phyloP scores from a whole-genome alignment of 2,329 filamentous ascomycete genomes.

The Cladophialophora chaetospira region DNA sequence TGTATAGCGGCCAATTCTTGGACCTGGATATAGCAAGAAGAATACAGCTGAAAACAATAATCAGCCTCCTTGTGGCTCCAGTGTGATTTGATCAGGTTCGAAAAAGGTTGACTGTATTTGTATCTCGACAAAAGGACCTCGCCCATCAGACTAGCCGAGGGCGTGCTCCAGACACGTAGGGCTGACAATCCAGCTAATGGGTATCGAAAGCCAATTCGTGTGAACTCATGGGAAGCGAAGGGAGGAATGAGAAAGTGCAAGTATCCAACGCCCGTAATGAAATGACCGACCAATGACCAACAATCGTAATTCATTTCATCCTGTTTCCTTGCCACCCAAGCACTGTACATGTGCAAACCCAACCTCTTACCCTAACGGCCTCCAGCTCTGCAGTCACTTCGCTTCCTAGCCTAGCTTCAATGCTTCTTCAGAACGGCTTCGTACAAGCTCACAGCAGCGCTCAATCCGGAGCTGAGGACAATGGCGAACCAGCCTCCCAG shows the following conservation, averaged over 20 bases:
- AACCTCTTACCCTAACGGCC: neutral
- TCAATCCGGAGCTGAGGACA: slow-evolving; percentile 45
- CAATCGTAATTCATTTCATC: slow-evolving; percentile 24
- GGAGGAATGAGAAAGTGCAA: too few species aligned
- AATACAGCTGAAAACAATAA: neutral
- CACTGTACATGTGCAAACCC: slow-evolving; percentile 15
- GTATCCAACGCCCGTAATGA: slow-evolving; percentile 3
- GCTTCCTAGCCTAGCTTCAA: slow-evolving; percentile 15
- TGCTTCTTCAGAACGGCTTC: slow-evolving; percentile 48
- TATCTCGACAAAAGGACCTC: slow-evolving; percentile 16
- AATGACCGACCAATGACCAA: slow-evolving; percentile 12
- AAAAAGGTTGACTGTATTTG: slow-evolving; percentile 10
- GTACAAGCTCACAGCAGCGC: slow-evolving; percentile 46
- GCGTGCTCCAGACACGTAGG: slow-evolving; percentile 16
- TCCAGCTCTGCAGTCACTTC: slow-evolving; percentile 8
- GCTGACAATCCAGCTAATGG: slow-evolving; percentile 9
- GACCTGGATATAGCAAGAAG: neutral
- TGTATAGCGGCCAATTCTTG: too few species aligned
- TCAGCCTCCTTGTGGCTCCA: neutral
- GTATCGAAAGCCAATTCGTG: slow-evolving; percentile 16
- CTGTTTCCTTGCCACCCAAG: slow-evolving; percentile 6
- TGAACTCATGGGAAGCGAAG: slow-evolving; percentile 16
- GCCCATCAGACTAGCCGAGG: slow-evolving; percentile 4
- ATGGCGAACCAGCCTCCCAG: slow-evolving; percentile 45
- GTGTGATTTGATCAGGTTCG: neutral